Percentiles rank a stretch among this genome's conserved stretches.
phyloP scores from a whole-genome alignment of 345 rosid genomes.

The Eucalyptus tenuipes region DNA sequence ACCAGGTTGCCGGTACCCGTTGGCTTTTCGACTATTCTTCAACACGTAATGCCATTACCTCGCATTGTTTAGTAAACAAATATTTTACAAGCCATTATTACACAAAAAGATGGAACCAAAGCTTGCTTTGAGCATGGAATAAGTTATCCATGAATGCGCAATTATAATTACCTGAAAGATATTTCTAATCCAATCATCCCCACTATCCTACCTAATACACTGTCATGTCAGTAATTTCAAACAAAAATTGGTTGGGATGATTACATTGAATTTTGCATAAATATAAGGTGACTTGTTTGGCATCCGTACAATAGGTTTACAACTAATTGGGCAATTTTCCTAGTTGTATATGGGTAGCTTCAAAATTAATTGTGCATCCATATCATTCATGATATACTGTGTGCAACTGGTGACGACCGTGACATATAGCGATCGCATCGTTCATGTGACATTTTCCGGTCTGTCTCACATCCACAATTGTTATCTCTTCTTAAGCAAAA shows the following conservation, averaged over 20 bases:
- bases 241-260: neutral
- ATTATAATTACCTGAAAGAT: neutral
- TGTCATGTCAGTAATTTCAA: fast-evolving
- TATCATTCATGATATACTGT: neutral
- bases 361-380: neutral
- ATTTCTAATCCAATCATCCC: neutral
- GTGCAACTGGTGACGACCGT: fast-evolving
- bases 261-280: neutral
- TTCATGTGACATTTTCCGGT: neutral
- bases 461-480: neutral
- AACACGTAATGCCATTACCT: neutral
- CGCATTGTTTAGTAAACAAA: neutral
- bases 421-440: neutral
- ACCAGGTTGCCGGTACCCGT: neutral
- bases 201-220: no score
- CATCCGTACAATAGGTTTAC: neutral
- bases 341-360: neutral
- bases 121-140: neutral
- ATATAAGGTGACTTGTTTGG: neutral
- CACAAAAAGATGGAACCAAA: neutral
- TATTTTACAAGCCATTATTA: neutral
- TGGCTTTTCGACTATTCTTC: neutral
- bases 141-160: neutral
- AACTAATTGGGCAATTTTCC: neutral
- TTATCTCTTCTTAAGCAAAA: neutral